Base-by-base conservation (phyloP, 2,329 filamentous ascomycete genomes). In the Samsoniella hepiali region DNA sequence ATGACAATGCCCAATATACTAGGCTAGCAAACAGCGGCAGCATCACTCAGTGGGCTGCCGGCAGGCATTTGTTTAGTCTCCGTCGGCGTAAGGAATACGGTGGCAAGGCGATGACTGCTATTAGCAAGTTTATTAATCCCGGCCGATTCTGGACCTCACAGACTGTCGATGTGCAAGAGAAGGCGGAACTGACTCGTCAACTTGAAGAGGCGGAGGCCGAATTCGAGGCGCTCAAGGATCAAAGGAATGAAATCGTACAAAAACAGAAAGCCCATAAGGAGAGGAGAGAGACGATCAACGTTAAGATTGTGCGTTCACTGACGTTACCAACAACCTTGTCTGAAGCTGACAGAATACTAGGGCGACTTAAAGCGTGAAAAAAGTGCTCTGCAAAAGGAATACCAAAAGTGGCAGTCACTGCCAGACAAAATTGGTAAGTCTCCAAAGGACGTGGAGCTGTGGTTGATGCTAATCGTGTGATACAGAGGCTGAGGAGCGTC, bases 41-140 rank as follows among this genome's bases (percentile, higher is more conserved):
- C 31, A 82, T 97, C 58, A 81, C 76, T 49, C 83, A 79, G 29
- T 97, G 90, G 84, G 86, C 91, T n/a, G 83, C 89, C 31, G 88
- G 87, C 3, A 82, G 78, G 17, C 83, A 87, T 57, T 77, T 75
- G 9, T 93, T 90, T 73, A 81, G 80, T 27, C 83, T 95, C 58
- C 82, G 81, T 6, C 86, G 90, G 17, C 88, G 94, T 55, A 83
- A 81, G 67, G 94, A 98, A 73, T 97, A 97, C 74, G 92, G 91
- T 2, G 84, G 87, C 1, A 79, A 82, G 55, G 91, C 89, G 15
- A 85, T 85, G 55, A 91, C 91, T 1, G 93, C 90, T 1, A 80
- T 82, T 29, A 87, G 90, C 15, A 84, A 81, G 42, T 79, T 79
- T 61, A 77, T 97, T 15, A 79, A 74, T 17, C 76, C 75, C 2